Evolutionary conservation across 345 rosid species (phyloP).

Genomic region (Citrus trifoliata): DNA sequence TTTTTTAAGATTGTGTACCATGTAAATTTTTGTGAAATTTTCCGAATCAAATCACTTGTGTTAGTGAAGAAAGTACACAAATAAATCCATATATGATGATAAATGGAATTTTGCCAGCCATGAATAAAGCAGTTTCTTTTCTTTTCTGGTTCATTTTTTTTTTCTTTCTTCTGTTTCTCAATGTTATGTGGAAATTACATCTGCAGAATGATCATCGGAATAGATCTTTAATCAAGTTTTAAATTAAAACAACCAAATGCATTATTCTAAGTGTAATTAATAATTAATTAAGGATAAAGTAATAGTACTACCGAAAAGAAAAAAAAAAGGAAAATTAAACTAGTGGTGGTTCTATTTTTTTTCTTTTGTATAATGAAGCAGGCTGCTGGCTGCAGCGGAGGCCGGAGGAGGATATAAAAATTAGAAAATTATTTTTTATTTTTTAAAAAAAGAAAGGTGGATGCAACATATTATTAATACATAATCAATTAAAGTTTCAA

Average conservation of each 20-base stretch:
- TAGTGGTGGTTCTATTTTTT: neutral
- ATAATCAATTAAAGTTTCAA: too few species aligned
- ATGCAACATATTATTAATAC: too few species aligned
- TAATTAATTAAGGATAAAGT: too few species aligned
- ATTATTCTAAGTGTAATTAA: neutral
- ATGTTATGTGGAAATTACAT: neutral
- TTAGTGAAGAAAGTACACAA: neutral
- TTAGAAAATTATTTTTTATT: neutral
- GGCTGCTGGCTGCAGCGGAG: neutral
- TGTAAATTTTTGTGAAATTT: neutral
- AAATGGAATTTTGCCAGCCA: constrained; percentile 8
- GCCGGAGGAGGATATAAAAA: neutral
- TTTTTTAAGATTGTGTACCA: neutral
- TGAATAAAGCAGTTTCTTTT: constrained; percentile 7
- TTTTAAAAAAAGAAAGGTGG: too few species aligned
- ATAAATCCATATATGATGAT: neutral
- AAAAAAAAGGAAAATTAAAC: neutral
- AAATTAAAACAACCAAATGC: neutral
- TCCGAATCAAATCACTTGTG: neutral
- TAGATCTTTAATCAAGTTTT: neutral
- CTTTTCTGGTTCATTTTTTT: neutral
- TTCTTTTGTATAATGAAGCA: neutral
- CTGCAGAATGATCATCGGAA: neutral
- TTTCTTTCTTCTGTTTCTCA: neutral
- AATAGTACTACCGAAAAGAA: neutral